phyloP scores from a whole-genome alignment of 495 filamentous ascomycete species.

The Aspergillus sparsus region DNA sequence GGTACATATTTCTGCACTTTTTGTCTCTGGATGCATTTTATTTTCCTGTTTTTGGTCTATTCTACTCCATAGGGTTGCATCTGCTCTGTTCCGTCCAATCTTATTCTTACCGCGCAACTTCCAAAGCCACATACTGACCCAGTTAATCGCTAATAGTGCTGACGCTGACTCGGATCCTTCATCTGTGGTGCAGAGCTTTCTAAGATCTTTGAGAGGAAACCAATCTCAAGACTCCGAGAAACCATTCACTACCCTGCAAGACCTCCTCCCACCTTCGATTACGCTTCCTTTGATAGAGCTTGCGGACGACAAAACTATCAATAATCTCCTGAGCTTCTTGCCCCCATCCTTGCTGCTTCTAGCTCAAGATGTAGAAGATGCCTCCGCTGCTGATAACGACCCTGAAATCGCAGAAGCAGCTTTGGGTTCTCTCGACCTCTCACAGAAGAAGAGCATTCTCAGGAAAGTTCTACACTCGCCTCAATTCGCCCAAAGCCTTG shows the following conservation, averaged over 20 bases:
- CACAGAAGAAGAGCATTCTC: conserved; percentile 80
- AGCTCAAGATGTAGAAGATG: conserved; percentile 62
- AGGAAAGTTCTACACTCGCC: conserved; percentile 84
- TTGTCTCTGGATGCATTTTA: conserved; percentile 11
- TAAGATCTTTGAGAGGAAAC: conserved; percentile 74
- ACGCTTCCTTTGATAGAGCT: conserved; percentile 77
- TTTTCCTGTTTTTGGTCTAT: neutral
- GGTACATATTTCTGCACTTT: conserved; percentile 62
- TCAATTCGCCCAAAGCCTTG: conserved; percentile 84
- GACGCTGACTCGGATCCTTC: conserved; percentile 56
- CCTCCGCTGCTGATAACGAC: conserved; percentile 61
- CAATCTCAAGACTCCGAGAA: conserved; percentile 57
- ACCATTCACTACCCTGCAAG: conserved; percentile 79
- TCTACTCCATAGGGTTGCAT: conserved; percentile 12
- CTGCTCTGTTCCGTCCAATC: conserved; percentile 4
- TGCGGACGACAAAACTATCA: conserved; percentile 62
- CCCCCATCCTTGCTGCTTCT: conserved; percentile 73
- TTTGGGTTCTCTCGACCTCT: conserved; percentile 68
- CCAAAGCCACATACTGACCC: conserved; percentile 16
- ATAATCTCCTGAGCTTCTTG: conserved; percentile 74
- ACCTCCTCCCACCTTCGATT: conserved; percentile 73
- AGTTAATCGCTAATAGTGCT: conserved; percentile 35
- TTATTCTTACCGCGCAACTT: conserved; percentile 6
- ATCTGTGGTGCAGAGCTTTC: conserved; percentile 76
- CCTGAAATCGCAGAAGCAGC: conserved; percentile 68